Evolutionary conservation across 176 grass and related monocot species (phyloP).

Genomic region (Oryza officinalis): DNA sequence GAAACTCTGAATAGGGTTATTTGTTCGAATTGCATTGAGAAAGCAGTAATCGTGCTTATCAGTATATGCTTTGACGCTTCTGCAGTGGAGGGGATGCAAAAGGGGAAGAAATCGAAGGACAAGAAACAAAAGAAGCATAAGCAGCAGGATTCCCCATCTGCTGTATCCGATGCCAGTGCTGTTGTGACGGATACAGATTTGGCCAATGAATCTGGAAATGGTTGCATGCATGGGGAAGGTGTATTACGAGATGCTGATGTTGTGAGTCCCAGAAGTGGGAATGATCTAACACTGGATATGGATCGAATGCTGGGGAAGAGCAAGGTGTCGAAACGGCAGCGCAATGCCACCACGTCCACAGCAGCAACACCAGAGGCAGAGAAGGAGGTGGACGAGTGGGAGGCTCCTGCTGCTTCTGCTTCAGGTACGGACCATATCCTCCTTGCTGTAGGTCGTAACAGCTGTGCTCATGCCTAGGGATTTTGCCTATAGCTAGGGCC

Average conservation of each 20-base stretch:
- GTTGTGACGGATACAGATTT: neutral
- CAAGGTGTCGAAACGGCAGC: too few species aligned
- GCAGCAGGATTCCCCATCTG: neutral
- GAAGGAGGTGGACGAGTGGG: neutral
- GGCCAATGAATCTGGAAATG: constrained; percentile 11
- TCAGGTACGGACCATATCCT: constrained; percentile 12
- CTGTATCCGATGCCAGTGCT: constrained; percentile 5
- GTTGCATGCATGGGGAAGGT: neutral
- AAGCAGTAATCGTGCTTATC: neutral
- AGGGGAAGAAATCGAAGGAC: neutral
- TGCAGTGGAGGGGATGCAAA: constrained; percentile 3
- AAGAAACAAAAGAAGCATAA: constrained; percentile 36
- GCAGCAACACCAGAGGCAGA: neutral
- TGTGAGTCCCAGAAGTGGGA: constrained; percentile 20
- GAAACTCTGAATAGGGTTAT: neutral
- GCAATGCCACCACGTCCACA: neutral
- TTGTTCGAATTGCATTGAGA: neutral
- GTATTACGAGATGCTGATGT: constrained; percentile 15
- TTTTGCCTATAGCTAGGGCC: neutral
- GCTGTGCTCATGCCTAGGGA: neutral
- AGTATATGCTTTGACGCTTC: neutral
- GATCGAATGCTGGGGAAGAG: constrained; percentile 7
- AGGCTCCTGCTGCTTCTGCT: neutral
- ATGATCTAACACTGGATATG: neutral
- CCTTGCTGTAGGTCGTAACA: neutral